Percentiles rank a stretch among this genome's conserved stretches.
Evolutionary conservation across 2,329 filamentous ascomycete genomes (phyloP).

Genomic region (Talaromyces sp.): DNA sequence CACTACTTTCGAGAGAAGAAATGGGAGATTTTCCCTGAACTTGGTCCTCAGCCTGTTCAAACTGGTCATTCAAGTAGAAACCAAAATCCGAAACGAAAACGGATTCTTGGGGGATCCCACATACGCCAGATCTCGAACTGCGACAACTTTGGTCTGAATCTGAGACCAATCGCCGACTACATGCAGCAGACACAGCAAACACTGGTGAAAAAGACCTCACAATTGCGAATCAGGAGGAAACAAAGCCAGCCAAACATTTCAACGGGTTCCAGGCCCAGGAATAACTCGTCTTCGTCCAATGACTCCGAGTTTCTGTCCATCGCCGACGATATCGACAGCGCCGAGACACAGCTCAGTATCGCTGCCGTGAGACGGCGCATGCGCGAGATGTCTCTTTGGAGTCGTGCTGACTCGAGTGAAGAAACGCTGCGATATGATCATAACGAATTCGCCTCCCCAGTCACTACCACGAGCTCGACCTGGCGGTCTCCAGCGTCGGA

Average conservation of each 20-base stretch:
- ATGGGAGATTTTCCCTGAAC: constrained; percentile 37
- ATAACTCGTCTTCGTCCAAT: background rate
- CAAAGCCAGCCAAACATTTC: background rate
- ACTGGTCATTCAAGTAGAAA: constrained; percentile 3
- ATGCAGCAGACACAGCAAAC: constrained; percentile 28
- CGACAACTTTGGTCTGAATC: constrained; percentile 12
- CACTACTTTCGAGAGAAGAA: constrained; percentile 38
- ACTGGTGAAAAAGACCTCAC: constrained; percentile 13
- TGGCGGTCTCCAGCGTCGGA: background rate
- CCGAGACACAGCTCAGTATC: background rate
- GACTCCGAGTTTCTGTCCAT: background rate
- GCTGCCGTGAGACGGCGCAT: constrained; percentile 6
- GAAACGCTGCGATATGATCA: background rate
- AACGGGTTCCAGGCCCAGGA: background rate
- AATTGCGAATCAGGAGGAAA: constrained; percentile 1
- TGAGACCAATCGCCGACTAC: constrained; percentile 30
- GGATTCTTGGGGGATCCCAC: background rate
- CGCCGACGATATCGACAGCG: background rate
- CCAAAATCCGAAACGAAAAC: background rate
- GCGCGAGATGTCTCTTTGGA: constrained; percentile 8
- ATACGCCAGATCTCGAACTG: background rate
- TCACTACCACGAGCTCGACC: background rate
- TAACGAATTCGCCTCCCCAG: background rate
- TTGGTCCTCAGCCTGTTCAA: constrained; percentile 26
- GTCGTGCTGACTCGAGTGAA: background rate